These are phyloP conservation scores for Penicillium brevicompactum DNA, from an alignment of 2,329 filamentous ascomycete species.

Conservation along the genomic window DNA sequence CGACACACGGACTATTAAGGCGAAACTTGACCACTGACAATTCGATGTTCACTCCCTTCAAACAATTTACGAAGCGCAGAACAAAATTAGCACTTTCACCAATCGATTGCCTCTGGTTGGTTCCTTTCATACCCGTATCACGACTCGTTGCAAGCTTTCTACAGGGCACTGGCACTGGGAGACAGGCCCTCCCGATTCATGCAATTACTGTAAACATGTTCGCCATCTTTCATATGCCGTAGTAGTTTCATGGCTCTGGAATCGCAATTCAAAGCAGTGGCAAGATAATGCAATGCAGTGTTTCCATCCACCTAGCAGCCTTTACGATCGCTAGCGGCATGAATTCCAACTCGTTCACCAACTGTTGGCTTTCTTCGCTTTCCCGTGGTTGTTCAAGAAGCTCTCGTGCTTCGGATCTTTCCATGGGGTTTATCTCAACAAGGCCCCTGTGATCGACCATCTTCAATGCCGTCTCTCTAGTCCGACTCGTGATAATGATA, in stretches of 20 bases:
- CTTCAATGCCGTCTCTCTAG: constrained; percentile 7
- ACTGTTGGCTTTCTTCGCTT: background rate
- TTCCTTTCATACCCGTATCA: background rate
- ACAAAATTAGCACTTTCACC: too few relatives aligned
- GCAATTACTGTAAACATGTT: background rate
- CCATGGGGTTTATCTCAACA: constrained; percentile 24
- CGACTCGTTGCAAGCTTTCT: background rate
- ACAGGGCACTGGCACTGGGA: background rate
- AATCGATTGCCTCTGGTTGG: too few relatives aligned
- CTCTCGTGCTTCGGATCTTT: constrained; percentile 23
- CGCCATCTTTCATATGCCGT: background rate
- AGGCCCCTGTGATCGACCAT: constrained; percentile 14
- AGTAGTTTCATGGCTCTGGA: background rate
- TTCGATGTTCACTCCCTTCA: too few relatives aligned
- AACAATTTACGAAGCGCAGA: too few relatives aligned
- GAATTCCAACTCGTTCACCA: constrained; percentile 23
- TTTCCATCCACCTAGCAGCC: constrained; percentile 24
- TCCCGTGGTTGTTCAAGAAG: constrained; percentile 25
- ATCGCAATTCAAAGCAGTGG: constrained; percentile 7
- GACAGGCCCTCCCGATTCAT: background rate
- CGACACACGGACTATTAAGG: too few relatives aligned
- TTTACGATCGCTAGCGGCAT: constrained; percentile 36
- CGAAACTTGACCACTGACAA: too few relatives aligned
- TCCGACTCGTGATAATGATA: constrained; percentile 20
- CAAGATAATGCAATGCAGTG: constrained; percentile 18